A percentile compares a stretch with the other conserved stretches of the same genome.
Evolutionary conservation across 2,329 filamentous ascomycete genomes (phyloP).

Genomic region (Scleromitrula shiraiana): DNA sequence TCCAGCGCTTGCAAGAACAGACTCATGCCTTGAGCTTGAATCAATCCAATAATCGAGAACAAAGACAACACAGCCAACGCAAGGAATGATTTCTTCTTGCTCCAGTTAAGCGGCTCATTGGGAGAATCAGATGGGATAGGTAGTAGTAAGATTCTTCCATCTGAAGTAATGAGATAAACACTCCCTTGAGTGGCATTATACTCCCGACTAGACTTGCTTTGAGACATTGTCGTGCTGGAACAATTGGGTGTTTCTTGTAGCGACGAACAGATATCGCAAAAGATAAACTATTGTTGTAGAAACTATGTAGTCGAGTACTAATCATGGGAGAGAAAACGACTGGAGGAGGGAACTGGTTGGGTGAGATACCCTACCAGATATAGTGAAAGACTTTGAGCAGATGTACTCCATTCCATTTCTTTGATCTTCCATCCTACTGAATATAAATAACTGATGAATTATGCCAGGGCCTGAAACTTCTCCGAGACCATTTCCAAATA

Average conservation of each 20-base stretch:
- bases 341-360: too few species aligned
- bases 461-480: too few species aligned
- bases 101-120: not conserved
- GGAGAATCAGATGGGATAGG: conserved; percentile 22
- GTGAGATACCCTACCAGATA: too few species aligned
- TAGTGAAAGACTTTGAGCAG: too few species aligned
- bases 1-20: not conserved
- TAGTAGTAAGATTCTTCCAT: conserved; percentile 27
- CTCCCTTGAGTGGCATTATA: conserved; percentile 9
- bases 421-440: too few species aligned
- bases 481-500: too few species aligned
- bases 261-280: not conserved
- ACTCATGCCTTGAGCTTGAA: not conserved
- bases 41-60: not conserved
- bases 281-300: too few species aligned
- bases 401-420: too few species aligned
- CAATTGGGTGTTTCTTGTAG: too few species aligned
- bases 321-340: too few species aligned
- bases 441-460: too few species aligned
- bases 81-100: not conserved
- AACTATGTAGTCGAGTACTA: too few species aligned
- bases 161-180: conserved; percentile 29
- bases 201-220: not conserved
- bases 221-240: not conserved
- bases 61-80: not conserved